phyloP scores from a whole-genome alignment of 306 rosid species.

The Phaseolus lunatus region DNA sequence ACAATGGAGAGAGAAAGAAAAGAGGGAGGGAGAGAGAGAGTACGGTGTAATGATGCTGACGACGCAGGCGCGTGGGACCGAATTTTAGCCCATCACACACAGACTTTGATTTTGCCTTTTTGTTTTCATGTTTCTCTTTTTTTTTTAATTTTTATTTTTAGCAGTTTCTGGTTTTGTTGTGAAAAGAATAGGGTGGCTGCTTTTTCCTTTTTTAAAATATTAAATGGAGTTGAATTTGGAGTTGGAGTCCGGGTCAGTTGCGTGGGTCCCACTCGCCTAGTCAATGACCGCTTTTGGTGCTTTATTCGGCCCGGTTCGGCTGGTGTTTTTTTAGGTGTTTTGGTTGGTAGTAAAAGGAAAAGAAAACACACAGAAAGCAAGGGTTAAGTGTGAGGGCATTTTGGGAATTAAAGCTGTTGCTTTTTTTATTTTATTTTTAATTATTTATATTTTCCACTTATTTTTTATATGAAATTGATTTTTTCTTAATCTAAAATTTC shows the following conservation, averaged over 20 bases:
- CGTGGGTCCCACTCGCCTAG: constrained; percentile 55
- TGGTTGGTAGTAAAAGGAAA: constrained; percentile 50
- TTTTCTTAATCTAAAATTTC: too few species aligned
- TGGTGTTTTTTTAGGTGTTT: constrained; percentile 30
- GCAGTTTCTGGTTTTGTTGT: constrained; percentile 7
- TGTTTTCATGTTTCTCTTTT: constrained; percentile 42
- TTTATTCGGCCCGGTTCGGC: constrained; percentile 47
- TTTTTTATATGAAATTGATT: too few species aligned
- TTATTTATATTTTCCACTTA: too few species aligned
- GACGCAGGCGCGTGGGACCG: constrained; percentile 82
- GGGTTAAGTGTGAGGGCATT: constrained; percentile 46
- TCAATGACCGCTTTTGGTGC: constrained; percentile 63
- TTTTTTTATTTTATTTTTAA: too few species aligned
- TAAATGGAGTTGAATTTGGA: constrained; percentile 58
- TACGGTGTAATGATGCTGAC: constrained; percentile 65
- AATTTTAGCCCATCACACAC: constrained; percentile 69
- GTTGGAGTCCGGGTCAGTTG: constrained; percentile 71
- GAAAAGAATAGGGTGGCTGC: constrained; percentile 46
- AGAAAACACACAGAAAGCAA: background rate
- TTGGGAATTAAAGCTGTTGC: constrained; percentile 23
- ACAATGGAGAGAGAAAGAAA: constrained; percentile 71
- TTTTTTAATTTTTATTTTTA: background rate
- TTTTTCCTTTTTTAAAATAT: constrained; percentile 40
- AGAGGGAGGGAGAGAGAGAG: constrained; percentile 18
- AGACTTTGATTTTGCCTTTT: constrained; percentile 60